phyloP scores from a whole-genome alignment of 768 basidiomycete species.

The Tephrocybe rancida region DNA sequence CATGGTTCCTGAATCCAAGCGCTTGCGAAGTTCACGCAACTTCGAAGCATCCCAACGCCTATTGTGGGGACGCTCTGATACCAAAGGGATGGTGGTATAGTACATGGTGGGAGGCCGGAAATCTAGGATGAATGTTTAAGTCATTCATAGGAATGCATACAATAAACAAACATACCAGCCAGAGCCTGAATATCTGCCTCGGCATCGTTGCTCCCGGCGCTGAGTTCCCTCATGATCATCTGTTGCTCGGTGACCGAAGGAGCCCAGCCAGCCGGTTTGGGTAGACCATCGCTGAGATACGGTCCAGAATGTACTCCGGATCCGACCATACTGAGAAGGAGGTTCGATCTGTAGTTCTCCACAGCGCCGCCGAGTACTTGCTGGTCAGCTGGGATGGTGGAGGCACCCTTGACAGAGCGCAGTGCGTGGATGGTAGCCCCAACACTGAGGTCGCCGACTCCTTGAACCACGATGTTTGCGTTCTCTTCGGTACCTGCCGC shows the following conservation, averaged over 20 bases:
- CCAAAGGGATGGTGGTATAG: conserved; percentile 92
- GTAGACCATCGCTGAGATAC: conserved; percentile 54
- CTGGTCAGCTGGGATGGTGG: conserved; percentile 89
- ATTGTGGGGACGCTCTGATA: conserved; percentile 82
- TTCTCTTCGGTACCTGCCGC: conserved; percentile 62
- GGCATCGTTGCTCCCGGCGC: conserved; percentile 72
- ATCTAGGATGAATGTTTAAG: conserved; percentile 52
- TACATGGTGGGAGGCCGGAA: conserved; percentile 94
- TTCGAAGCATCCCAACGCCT: conserved; percentile 94
- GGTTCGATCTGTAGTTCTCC: conserved; percentile 93
- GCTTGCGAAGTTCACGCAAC: conserved; percentile 91
- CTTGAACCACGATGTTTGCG: conserved; percentile 69
- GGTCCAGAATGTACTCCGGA: conserved; percentile 68
- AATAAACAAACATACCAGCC: conserved; percentile 63
- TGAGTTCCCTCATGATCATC: conserved; percentile 94
- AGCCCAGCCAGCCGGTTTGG: conserved; percentile 67
- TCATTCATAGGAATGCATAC: not conserved
- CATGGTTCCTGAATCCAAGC: conserved; percentile 89
- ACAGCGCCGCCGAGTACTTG: conserved; percentile 90
- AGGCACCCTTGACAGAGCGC: conserved; percentile 88
- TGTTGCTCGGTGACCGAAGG: conserved; percentile 90
- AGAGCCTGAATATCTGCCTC: conserved; percentile 86
- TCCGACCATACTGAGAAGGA: conserved; percentile 86
- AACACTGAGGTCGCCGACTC: conserved; percentile 82
- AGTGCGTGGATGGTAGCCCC: conserved; percentile 89